phyloP scores from a whole-genome alignment of 352 stramenopile species.

The Phytophthora colocasiae region DNA sequence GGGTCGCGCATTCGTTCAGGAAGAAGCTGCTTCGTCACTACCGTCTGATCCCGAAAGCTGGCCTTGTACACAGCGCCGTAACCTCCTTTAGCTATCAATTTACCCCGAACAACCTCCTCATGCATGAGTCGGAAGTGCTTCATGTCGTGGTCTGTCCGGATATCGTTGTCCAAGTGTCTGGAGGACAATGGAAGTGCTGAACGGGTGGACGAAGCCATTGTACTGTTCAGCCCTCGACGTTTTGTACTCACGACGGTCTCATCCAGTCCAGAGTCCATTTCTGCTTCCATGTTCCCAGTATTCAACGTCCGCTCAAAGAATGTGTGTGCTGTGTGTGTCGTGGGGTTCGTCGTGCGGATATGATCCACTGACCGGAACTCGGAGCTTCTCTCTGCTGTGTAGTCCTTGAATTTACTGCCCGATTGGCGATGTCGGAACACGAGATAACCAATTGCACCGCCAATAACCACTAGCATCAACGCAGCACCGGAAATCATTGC shows the following conservation, averaged over 20 bases:
- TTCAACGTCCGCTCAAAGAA: constrained; percentile 38
- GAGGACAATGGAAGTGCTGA: constrained; percentile 16
- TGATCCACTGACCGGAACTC: constrained; percentile 18
- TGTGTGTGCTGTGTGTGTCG: constrained; percentile 10
- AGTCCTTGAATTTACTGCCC: constrained; percentile 25
- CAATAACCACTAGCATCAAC: constrained; percentile 32
- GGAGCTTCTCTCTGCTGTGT: constrained; percentile 26
- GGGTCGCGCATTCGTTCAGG: constrained; percentile 38
- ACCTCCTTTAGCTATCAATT: constrained; percentile 57
- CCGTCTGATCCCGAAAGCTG: constrained; percentile 36
- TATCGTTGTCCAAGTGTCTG: constrained; percentile 58
- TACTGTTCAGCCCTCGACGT: constrained; percentile 17
- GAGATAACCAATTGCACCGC: constrained; percentile 36
- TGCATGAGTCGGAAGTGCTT: constrained; percentile 58
- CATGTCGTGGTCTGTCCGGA: constrained; percentile 73
- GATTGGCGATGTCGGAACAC: constrained; percentile 33
- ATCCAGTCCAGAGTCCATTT: constrained; percentile 15
- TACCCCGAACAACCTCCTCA: constrained; percentile 49
- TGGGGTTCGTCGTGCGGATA: constrained; percentile 12
- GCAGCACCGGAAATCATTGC: constrained; percentile 46
- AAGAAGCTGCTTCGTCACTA: constrained; percentile 61
- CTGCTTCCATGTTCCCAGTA: constrained; percentile 18
- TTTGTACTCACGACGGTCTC: constrained; percentile 31
- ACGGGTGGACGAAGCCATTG: constrained; percentile 17
- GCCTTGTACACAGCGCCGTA: constrained; percentile 74